phyloP scores from a whole-genome alignment of 1,284 basidiomycete genomes.

The Cerrena zonata region DNA sequence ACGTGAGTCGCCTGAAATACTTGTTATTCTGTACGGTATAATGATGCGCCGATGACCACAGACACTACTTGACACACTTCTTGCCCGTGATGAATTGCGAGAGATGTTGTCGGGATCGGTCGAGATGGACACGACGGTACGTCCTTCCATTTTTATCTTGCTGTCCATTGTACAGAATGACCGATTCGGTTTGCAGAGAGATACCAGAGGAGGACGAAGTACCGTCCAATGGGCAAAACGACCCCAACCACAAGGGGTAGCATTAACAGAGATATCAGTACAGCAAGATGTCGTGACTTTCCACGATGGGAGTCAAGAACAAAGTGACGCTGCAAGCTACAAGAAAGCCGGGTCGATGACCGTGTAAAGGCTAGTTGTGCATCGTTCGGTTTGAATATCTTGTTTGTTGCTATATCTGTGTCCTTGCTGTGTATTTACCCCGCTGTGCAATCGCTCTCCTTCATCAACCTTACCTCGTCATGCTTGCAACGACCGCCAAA shows the following conservation, averaged over 20 bases:
- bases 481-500: too few relatives aligned
- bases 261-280: background rate
- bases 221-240: slow-evolving; percentile 1
- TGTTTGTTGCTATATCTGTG: too few relatives aligned
- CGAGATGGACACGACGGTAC: slow-evolving; percentile 1
- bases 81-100: slow-evolving; percentile 12
- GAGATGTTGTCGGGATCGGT: slow-evolving; percentile 8
- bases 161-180: background rate
- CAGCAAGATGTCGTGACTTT: background rate
- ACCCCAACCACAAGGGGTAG: background rate
- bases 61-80: slow-evolving; percentile 17
- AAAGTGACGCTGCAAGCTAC: background rate
- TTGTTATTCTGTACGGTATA: background rate
- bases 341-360: background rate
- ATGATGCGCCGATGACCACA: background rate
- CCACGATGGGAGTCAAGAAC: background rate
- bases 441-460: too few relatives aligned
- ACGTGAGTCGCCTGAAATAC: slow-evolving; percentile 25
- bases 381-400: too few relatives aligned
- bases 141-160: background rate
- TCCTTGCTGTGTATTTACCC: too few relatives aligned
- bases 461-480: too few relatives aligned
- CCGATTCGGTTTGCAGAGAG: background rate
- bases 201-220: background rate
- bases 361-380: too few relatives aligned